Evolutionary conservation across 495 filamentous ascomycete species (phyloP).

Genomic region (Usnea hakonensis): DNA sequence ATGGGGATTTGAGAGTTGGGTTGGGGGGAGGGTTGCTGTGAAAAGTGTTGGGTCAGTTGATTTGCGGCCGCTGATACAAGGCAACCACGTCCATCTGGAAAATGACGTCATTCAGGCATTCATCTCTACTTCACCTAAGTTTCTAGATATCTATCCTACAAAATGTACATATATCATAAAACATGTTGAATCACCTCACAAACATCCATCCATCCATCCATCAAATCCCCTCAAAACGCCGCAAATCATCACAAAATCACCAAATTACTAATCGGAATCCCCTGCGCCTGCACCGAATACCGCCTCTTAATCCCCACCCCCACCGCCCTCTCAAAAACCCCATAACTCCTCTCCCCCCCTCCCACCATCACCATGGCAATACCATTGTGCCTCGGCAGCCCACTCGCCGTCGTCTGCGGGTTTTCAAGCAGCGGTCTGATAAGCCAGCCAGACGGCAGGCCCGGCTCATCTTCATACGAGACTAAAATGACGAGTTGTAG

Average conservation of each 20-base stretch:
- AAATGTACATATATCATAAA: no score
- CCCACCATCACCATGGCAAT: constrained; percentile 82
- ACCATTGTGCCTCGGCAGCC: constrained; percentile 61
- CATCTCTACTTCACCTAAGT: no score
- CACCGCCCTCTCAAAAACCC: constrained; percentile 50
- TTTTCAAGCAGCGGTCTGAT: constrained; percentile 72
- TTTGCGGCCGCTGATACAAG: no score
- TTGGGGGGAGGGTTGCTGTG: no score
- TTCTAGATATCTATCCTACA: no score
- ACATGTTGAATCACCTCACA: not conserved
- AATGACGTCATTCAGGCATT: not conserved
- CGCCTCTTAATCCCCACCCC: constrained; percentile 66
- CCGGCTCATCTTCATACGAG: constrained; percentile 50
- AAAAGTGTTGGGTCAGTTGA: no score
- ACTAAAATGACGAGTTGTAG: constrained; percentile 81
- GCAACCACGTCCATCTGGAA: not conserved
- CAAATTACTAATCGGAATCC: constrained; percentile 31
- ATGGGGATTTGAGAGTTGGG: no score
- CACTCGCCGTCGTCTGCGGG: constrained; percentile 60
- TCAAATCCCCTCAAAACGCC: not conserved
- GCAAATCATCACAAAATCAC: constrained; percentile 11
- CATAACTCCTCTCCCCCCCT: constrained; percentile 62
- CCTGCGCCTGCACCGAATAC: constrained; percentile 76
- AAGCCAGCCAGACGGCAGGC: constrained; percentile 26
- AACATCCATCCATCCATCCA: not conserved